phyloP scores from a whole-genome alignment of 192 early-diverging fungal genomes.

The Piromyces finnis region DNA sequence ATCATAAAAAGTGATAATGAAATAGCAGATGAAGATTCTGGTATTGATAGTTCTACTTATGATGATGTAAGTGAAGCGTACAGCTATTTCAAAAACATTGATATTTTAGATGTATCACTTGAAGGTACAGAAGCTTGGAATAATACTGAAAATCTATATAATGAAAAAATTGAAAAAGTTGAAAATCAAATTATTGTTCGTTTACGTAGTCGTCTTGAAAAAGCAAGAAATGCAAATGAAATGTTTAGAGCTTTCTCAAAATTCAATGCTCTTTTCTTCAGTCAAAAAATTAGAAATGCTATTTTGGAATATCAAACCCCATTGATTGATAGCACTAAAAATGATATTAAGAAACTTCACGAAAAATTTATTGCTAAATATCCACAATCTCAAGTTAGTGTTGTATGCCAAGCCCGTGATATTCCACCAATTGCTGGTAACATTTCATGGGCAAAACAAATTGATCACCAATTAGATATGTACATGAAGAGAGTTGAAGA shows the following conservation, averaged over 20 bases:
- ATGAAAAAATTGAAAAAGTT: constrained; percentile 82
- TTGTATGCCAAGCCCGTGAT: constrained; percentile 85
- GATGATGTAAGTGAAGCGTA: constrained; percentile 82
- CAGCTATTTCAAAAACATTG: constrained; percentile 79
- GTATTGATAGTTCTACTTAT: constrained; percentile 51
- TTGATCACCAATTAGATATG: constrained; percentile 85
- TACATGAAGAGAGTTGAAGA: constrained; percentile 97
- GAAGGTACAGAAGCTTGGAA: constrained; percentile 90
- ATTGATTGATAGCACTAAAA: constrained; percentile 93
- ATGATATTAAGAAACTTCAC: constrained; percentile 86
- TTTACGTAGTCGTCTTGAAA: constrained; percentile 82
- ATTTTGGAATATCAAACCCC: constrained; percentile 99
- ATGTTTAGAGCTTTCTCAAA: constrained; percentile 99
- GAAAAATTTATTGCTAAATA: constrained; percentile 92
- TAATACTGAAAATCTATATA: constrained; percentile 74
- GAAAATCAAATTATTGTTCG: constrained; percentile 95
- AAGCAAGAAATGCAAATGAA: constrained; percentile 89
- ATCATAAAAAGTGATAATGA: constrained; percentile 59
- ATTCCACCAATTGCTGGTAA: constrained; percentile 78
- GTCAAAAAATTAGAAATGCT: constrained; percentile 98
- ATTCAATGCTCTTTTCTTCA: constrained; percentile 98
- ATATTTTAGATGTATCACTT: constrained; percentile 81
- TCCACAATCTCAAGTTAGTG: constrained; percentile 64
- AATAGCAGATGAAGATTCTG: constrained; percentile 24
- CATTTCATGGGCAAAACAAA: constrained; percentile 93